Percentiles rank a stretch among this genome's conserved stretches.
Evolutionary conservation across 805 yeast genomes (phyloP).

Genomic region (Sugiyamaella boreocaroliniensis): DNA sequence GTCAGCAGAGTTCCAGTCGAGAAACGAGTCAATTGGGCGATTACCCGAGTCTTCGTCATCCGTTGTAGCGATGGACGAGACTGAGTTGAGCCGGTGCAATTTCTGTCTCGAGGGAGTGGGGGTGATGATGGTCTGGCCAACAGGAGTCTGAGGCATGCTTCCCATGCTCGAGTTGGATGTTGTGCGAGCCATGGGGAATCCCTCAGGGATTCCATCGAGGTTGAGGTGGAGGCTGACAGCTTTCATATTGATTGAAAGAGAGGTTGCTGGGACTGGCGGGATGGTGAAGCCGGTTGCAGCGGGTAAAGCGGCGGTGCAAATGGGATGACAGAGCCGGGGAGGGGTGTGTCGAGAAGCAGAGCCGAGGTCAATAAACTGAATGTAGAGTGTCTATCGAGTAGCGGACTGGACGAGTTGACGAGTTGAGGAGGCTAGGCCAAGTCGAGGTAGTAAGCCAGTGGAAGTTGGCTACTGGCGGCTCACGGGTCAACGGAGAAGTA

Average conservation of each 20-base stretch:
- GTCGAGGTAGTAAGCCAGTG: too few species aligned
- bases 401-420: too few species aligned
- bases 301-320: too few species aligned
- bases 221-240: constrained; percentile 5
- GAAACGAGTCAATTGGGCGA: constrained; percentile 10
- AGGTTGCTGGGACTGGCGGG: background rate
- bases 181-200: constrained; percentile 15
- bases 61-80: constrained; percentile 21
- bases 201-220: constrained; percentile 1
- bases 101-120: constrained; percentile 10
- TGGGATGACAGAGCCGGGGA: too few species aligned
- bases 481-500: too few species aligned
- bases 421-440: too few species aligned
- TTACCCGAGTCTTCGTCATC: constrained; percentile 22
- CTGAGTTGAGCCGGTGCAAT: constrained; percentile 25
- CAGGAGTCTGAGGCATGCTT: constrained; percentile 17
- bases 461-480: too few species aligned
- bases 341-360: too few species aligned
- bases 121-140: constrained; percentile 16
- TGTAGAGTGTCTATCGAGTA: too few species aligned
- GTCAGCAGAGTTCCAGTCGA: constrained; percentile 27
- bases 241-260: background rate
- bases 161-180: constrained; percentile 6
- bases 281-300: too few species aligned
- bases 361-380: too few species aligned